Evolutionary conservation across 2,329 filamentous ascomycete species (phyloP).

Genomic region (Ilyonectria mors-panacis): DNA sequence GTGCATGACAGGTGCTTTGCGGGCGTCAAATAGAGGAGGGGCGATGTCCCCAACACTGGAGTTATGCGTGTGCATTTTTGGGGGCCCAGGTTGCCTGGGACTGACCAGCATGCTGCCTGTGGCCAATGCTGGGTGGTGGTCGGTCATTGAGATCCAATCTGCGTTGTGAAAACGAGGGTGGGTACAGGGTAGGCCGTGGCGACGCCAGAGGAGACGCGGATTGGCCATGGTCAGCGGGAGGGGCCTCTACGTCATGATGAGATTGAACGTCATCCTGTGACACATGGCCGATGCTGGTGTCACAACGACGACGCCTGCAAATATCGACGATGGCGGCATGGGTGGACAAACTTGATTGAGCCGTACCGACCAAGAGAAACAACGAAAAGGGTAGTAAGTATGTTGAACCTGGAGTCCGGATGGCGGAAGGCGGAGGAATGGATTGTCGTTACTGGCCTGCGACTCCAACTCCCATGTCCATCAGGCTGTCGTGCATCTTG

Average conservation of each 20-base stretch:
- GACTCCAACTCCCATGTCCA: conserved; percentile 26
- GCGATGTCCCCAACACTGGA: background rate
- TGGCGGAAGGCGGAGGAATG: conserved; percentile 29
- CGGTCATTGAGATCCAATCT: conserved; percentile 41
- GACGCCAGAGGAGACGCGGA: conserved; percentile 40
- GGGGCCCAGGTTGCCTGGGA: conserved; percentile 7
- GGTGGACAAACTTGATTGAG: conserved; percentile 8
- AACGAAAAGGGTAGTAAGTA: conserved; percentile 19
- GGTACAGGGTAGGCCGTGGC: conserved; percentile 45
- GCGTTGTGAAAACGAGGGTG: conserved; percentile 36
- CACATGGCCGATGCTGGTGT: conserved; percentile 32
- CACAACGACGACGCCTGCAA: conserved; percentile 27
- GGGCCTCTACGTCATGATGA: conserved; percentile 42
- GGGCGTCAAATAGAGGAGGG: background rate
- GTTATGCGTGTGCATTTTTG: background rate
- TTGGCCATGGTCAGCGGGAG: conserved; percentile 36
- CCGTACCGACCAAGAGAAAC: background rate
- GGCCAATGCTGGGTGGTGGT: conserved; percentile 40
- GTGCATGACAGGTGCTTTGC: background rate
- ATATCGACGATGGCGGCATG: conserved; percentile 26
- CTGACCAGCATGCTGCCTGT: conserved; percentile 21
- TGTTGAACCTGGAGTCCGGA: conserved; percentile 9
- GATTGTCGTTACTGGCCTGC: background rate
- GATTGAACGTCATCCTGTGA: conserved; percentile 43
- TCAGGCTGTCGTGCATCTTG: conserved; percentile 29